Percentiles rank a stretch among this genome's conserved stretches.
These are phyloP conservation scores for Petunia hybrid DNA, from an alignment of 305 asterid genomes.

Conservation along the genomic window DNA sequence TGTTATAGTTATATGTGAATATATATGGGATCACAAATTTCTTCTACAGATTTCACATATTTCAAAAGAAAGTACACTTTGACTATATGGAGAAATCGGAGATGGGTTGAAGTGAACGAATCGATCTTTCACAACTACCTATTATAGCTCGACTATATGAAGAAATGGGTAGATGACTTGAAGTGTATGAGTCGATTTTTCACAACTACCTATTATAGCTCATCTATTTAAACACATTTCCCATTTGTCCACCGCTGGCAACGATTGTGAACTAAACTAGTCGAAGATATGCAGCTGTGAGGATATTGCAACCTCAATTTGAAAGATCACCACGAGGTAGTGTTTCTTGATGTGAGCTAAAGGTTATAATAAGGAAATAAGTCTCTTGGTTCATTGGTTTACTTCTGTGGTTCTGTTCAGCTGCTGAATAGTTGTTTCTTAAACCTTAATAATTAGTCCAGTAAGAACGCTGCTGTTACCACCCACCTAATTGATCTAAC, in stretches of 20 bases:
- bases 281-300: background rate
- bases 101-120: background rate
- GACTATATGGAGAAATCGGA: conserved; percentile 22
- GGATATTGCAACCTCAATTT: conserved; percentile 12
- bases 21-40: conserved; percentile 21
- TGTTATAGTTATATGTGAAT: conserved; percentile 11
- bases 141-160: background rate
- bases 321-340: background rate
- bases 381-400: conserved; percentile 18
- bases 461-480: background rate
- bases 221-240: background rate
- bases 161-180: background rate
- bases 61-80: background rate
- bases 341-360: conserved; percentile 25
- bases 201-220: background rate
- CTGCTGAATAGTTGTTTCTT: conserved; percentile 3
- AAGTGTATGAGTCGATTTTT: background rate
- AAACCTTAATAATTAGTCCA: background rate
- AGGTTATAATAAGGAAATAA: conserved; percentile 4
- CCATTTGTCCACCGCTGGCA: background rate
- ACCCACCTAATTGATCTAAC: background rate
- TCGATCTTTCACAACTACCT: background rate
- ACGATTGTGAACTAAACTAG: conserved; percentile 13
- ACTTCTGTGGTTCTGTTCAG: background rate
- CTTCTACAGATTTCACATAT: conserved; percentile 7